phyloP scores from a whole-genome alignment of 1,284 basidiomycete species.

The Amylostereum chailletii region DNA sequence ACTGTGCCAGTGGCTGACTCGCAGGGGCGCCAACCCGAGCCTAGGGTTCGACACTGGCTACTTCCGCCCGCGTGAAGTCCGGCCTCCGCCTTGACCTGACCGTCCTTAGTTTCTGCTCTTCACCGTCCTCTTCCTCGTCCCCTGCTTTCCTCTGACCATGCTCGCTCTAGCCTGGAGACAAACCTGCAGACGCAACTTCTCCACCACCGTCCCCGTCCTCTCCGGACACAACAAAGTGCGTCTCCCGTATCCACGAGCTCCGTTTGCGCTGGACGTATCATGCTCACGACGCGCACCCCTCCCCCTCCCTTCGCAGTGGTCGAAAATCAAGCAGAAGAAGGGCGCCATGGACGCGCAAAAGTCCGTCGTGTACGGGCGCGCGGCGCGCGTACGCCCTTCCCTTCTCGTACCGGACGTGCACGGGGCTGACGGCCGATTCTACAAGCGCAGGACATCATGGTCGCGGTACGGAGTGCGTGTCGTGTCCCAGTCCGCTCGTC shows the following conservation, averaged over 20 bases:
- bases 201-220: conserved; percentile 22
- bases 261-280: not conserved
- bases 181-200: conserved; percentile 21
- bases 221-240: conserved; percentile 64
- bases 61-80: no score
- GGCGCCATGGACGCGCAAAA: conserved; percentile 64
- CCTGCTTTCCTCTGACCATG: no score
- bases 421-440: not conserved
- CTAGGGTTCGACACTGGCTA: no score
- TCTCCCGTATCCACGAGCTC: not conserved
- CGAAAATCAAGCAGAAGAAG: conserved; percentile 81
- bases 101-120: no score
- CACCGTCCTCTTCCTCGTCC: no score
- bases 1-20: no score
- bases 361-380: conserved; percentile 49
- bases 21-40: no score
- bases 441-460: conserved; percentile 53
- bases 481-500: not conserved
- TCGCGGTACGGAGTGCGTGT: conserved; percentile 55
- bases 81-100: no score
- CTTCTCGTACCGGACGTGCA: not conserved
- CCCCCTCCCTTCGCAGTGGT: conserved; percentile 47
- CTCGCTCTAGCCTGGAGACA: no score
- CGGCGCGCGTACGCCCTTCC: conserved; percentile 42
- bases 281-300: not conserved